These are phyloP conservation scores for Hymenoscyphus occultus DNA, from an alignment of 2,329 filamentous ascomycete genomes.

Conservation along the genomic window DNA sequence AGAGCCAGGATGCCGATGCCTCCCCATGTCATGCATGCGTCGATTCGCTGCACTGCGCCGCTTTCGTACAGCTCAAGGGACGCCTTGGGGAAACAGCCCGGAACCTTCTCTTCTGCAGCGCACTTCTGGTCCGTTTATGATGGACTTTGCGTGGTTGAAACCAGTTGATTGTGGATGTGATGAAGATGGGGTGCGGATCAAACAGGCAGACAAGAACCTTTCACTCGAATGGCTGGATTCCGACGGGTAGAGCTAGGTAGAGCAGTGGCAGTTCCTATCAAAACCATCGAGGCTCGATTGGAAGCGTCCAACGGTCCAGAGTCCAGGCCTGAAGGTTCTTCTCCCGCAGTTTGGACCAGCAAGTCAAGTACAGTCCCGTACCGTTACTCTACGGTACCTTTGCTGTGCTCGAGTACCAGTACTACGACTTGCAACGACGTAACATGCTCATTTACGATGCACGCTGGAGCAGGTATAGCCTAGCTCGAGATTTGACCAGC, in stretches of 20 bases:
- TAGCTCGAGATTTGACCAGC: background rate
- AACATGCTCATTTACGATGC: no score
- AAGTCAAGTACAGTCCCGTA: no score
- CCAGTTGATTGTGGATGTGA: background rate
- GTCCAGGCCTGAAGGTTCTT: no score
- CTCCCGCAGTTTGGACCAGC: no score
- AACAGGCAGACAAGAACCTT: background rate
- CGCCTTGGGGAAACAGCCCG: conserved; percentile 15
- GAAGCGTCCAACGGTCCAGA: no score
- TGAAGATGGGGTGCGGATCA: conserved; percentile 3
- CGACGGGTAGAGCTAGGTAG: background rate
- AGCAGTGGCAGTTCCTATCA: background rate
- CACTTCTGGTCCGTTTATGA: background rate
- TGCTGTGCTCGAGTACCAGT: no score
- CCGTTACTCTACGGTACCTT: no score
- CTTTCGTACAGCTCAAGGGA: conserved; percentile 19
- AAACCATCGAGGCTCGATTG: background rate
- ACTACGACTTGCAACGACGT: no score
- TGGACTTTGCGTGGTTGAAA: background rate
- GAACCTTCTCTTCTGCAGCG: conserved; percentile 16
- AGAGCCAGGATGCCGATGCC: background rate
- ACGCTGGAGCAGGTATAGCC: no score
- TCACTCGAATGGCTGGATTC: background rate
- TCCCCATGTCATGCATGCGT: conserved; percentile 2
- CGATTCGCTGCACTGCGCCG: conserved; percentile 20